Conservation (phyloP, 129 eudicot genomes). For the Escallonia herrerae region DNA sequence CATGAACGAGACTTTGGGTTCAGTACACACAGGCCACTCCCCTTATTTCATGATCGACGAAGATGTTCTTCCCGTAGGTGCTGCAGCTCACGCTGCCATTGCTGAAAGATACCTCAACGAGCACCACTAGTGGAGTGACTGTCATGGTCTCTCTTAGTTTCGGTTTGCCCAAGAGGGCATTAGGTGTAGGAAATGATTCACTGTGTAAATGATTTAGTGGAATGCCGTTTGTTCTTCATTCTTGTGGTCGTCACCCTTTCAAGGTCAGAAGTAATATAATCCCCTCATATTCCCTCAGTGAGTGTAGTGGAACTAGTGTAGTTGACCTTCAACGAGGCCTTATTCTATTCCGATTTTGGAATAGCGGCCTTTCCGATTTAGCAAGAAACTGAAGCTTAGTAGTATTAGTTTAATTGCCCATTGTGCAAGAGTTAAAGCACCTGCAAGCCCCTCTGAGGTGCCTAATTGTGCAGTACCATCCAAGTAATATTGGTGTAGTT, state of each 20-base stretch:
- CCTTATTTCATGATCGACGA: constrained; percentile 93
- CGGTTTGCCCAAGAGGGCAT: neutral
- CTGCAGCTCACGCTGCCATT: constrained; percentile 85
- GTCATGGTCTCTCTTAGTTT: neutral
- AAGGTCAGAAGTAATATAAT: too few relatives aligned
- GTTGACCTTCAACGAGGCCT: too few relatives aligned
- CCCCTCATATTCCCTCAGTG: too few relatives aligned
- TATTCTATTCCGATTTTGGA: too few relatives aligned
- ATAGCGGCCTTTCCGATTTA: too few relatives aligned
- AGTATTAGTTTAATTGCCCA: too few relatives aligned
- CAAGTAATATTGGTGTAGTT: too few relatives aligned
- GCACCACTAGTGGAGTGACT: neutral
- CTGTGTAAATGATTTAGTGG: neutral
- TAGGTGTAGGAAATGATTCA: neutral
- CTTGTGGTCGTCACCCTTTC: neutral
- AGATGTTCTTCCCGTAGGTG: constrained; percentile 78
- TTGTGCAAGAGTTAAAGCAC: too few relatives aligned
- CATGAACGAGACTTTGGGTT: constrained; percentile 69
- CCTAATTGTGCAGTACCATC: too few relatives aligned
- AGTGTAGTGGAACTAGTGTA: too few relatives aligned
- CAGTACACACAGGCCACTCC: constrained; percentile 65
- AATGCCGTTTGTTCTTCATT: neutral
- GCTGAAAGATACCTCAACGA: constrained; percentile 78
- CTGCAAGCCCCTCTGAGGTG: too few relatives aligned
- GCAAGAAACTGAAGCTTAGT: too few relatives aligned